A percentile compares a stretch with the other conserved stretches of the same genome.
These are phyloP conservation scores for Hibiscus tridactylites DNA, from an alignment of 345 rosid genomes.

Conservation along the genomic window DNA sequence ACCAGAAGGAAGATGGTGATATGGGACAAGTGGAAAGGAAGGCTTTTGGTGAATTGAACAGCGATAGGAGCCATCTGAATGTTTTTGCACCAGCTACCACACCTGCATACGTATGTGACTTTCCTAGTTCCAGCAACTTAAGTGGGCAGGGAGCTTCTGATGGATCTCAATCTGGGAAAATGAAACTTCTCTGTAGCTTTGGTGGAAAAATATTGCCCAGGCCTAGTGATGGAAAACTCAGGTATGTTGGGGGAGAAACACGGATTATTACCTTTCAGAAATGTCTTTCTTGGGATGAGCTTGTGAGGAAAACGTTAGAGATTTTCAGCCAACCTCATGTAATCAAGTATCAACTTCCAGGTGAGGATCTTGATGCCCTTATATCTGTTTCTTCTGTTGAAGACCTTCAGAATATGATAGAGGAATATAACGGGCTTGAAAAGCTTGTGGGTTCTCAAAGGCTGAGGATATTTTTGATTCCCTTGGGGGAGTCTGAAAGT, in stretches of 20 bases:
- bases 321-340: conserved; percentile 47
- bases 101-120: conserved; percentile 17
- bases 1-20: conserved; percentile 27
- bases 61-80: conserved; percentile 20
- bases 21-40: conserved; percentile 25
- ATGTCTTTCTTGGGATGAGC: conserved; percentile 49
- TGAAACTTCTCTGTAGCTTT: conserved; percentile 60
- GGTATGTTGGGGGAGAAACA: conserved; percentile 68
- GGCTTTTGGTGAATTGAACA: conserved; percentile 36
- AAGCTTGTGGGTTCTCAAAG: conserved; percentile 45
- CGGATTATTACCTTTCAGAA: conserved; percentile 43
- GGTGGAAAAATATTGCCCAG: conserved; percentile 64
- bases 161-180: conserved; percentile 33
- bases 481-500: conserved; percentile 37
- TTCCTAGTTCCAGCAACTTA: conserved; percentile 24
- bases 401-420: conserved; percentile 66
- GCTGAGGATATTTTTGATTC: conserved; percentile 54
- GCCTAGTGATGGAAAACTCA: conserved; percentile 59
- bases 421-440: conserved; percentile 51
- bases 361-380: conserved; percentile 60
- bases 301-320: conserved; percentile 43
- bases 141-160: conserved; percentile 21
- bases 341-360: conserved; percentile 68
- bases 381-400: conserved; percentile 63
- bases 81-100: conserved; percentile 22